Evolutionary conservation across 2,329 filamentous ascomycete genomes (phyloP), one percentile per base, ranked within the genome.

Genomic region (Aspergillus viridinutans): DNA sequence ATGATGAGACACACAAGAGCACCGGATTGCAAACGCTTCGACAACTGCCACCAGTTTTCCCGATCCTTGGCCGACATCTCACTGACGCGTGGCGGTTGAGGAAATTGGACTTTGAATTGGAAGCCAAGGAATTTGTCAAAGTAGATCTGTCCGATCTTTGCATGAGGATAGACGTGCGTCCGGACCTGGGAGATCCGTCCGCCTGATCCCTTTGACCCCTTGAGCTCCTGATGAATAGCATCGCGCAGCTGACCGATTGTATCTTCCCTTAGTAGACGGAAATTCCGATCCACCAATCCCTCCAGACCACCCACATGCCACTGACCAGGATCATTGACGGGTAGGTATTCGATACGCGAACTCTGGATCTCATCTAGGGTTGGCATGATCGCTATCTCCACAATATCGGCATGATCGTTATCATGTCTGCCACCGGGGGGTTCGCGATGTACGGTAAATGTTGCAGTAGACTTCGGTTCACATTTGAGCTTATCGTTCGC

Each of bases 231-330:
- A 23, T 67, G 61, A 57, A 74, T 68, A n/a, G 66, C 61, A 60
- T 73, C 65, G 58, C 72, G 55, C 49, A 73, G 57, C 45, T 67
- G 64, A 47, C 71, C 63, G 23, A 73, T 52, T 2, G 69, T 72
- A 48, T 76, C 73, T 56, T 72, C 70, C 21, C 73, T 58, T 25
- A 76, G 53, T 1, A 74, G 66, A n/a, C 73, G 69, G 59, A 75
- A 75, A 40, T 73, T 70, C 9, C 67, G 63, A 56, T 75, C 73
- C 49, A 73, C 49, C 7, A 72, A 64, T 26, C 71, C 64, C 1
- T 55, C 56, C 8, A 70, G 55, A 1, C 70, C 70, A 21, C 51
- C 47, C 2, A 66, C 26, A 43, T 73, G 66, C 61, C 67, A 69
- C 32, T 72, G 64, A 9, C 35, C 26, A 4, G 69, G 64, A 40